A percentile compares a stretch with the other conserved stretches of the same genome.
phyloP scores from a whole-genome alignment of 2,329 filamentous ascomycete species.

The Fusarium tupiense region DNA sequence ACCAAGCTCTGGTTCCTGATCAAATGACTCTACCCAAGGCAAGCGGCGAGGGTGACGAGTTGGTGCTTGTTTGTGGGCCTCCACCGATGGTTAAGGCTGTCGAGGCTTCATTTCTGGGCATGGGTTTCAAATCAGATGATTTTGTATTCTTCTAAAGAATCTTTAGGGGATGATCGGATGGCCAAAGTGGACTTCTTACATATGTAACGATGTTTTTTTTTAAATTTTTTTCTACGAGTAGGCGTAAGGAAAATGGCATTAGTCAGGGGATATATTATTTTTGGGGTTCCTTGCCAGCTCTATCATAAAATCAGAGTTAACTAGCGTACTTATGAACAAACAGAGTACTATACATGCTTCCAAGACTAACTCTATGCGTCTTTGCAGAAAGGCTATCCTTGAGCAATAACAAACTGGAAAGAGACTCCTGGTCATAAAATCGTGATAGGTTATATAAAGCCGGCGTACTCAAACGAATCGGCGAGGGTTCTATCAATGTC shows the following conservation, averaged over 20 bases:
- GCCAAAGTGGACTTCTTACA: not conserved
- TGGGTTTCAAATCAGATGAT: slow-evolving; percentile 68
- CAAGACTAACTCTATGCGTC: not conserved
- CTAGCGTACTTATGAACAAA: not conserved
- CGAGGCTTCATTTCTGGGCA: slow-evolving; percentile 58
- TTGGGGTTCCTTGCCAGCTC: not conserved
- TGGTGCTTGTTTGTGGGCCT: slow-evolving; percentile 86
- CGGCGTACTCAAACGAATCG: not conserved
- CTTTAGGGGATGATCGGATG: not conserved
- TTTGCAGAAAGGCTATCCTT: not conserved
- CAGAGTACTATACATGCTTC: not conserved
- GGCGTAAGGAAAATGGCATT: not conserved
- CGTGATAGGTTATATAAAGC: not conserved
- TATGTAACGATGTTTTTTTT: not conserved
- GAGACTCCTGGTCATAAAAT: slow-evolving; percentile 10
- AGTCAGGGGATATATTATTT: not conserved
- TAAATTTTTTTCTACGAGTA: not conserved
- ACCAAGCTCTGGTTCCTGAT: slow-evolving; percentile 67
- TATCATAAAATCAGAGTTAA: not conserved
- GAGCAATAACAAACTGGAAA: slow-evolving; percentile 1
- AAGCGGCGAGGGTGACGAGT: slow-evolving; percentile 55
- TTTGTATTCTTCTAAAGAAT: slow-evolving; percentile 42
- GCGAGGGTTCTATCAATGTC: slow-evolving; percentile 7
- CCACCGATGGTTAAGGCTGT: slow-evolving; percentile 76
- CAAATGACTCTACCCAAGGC: slow-evolving; percentile 58